These are phyloP conservation scores for Nicotiana undulata DNA, from an alignment of 257 asterid species.

Conservation along the genomic window DNA sequence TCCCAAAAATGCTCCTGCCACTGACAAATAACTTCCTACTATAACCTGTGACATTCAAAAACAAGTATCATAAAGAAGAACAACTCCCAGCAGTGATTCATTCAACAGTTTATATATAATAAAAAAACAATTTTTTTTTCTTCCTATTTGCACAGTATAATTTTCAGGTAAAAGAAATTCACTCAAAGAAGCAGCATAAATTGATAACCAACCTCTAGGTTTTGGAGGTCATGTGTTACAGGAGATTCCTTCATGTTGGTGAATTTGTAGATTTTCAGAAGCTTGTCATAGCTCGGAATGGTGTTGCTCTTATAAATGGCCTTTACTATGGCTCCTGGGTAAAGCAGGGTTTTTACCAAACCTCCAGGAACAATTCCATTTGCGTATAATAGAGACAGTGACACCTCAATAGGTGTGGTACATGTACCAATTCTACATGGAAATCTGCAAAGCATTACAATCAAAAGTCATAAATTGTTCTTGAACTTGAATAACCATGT, in stretches of 20 bases:
- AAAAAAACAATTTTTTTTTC: no score
- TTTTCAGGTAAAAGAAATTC: no score
- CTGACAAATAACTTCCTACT: slow-evolving; percentile 54
- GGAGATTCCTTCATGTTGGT: slow-evolving; percentile 9
- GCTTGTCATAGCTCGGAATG: slow-evolving; percentile 31
- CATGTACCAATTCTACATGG: slow-evolving; percentile 52
- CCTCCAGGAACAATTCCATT: slow-evolving; percentile 30
- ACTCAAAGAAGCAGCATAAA: background rate
- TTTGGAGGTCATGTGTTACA: slow-evolving; percentile 33
- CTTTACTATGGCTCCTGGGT: slow-evolving; percentile 48
- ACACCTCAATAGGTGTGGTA: slow-evolving; percentile 43
- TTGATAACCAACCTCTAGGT: slow-evolving; percentile 48
- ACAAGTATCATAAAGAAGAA: background rate
- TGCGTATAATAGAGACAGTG: slow-evolving; percentile 35
- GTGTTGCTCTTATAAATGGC: slow-evolving; percentile 20
- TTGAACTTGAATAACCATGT: background rate
- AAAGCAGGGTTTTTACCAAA: slow-evolving; percentile 38
- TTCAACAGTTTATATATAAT: no score
- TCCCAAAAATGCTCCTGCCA: slow-evolving; percentile 56
- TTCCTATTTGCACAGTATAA: no score
- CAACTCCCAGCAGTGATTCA: background rate
- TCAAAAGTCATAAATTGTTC: background rate
- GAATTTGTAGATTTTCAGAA: slow-evolving; percentile 26
- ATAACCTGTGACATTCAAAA: slow-evolving; percentile 32
- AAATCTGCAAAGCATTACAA: slow-evolving; percentile 28